A percentile compares a stretch with the other conserved stretches of the same genome.
Conservation (phyloP, 192 early-diverging fungal genomes). For the Coemansia sp. region DNA sequence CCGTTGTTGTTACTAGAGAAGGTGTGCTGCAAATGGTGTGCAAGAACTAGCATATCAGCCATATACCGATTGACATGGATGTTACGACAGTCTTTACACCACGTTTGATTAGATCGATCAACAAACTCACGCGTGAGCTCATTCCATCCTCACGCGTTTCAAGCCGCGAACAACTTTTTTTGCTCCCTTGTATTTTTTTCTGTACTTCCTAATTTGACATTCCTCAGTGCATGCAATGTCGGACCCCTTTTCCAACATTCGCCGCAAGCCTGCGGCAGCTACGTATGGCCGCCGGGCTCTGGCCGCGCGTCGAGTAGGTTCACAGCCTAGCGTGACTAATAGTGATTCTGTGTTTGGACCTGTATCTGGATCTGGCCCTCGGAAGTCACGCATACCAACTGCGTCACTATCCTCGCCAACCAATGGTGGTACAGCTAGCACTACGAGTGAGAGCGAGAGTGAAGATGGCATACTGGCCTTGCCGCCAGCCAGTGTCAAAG, state of each 20-base stretch:
- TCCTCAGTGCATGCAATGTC: constrained; percentile 20
- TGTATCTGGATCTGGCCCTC: neutral
- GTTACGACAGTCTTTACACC: too few species aligned
- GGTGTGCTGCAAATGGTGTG: too few species aligned
- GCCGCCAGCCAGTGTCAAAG: neutral
- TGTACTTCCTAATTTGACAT: constrained; percentile 8
- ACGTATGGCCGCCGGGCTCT: constrained; percentile 54
- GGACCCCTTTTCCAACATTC: constrained; percentile 51
- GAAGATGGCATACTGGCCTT: constrained; percentile 2
- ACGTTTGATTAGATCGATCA: neutral
- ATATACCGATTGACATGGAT: too few species aligned
- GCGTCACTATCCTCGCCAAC: neutral
- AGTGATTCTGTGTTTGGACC: neutral
- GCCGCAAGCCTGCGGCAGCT: constrained; percentile 39
- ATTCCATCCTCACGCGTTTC: neutral
- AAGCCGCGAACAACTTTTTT: neutral
- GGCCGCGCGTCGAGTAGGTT: constrained; percentile 41
- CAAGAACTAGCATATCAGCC: too few species aligned
- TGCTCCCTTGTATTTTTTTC: constrained; percentile 4
- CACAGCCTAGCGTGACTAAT: neutral
- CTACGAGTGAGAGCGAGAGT: constrained; percentile 6
- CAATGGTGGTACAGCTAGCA: neutral
- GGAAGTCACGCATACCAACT: neutral
- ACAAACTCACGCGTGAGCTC: neutral
- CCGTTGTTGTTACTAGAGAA: too few species aligned